Evolutionary conservation across 1,284 basidiomycete species (phyloP).

Genomic region (Cryptococcus sp.): DNA sequence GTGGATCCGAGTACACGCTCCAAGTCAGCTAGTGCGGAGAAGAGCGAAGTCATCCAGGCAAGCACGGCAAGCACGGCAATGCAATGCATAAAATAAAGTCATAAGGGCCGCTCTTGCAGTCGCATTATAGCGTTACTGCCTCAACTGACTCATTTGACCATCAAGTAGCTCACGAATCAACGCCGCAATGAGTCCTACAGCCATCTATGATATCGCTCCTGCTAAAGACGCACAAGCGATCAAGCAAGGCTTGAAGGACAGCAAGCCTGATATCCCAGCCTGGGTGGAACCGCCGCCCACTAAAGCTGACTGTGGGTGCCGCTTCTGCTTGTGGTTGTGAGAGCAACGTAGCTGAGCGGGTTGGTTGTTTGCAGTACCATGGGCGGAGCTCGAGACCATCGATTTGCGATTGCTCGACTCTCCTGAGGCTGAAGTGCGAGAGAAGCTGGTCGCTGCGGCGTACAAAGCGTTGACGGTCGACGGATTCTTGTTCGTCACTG

Average conservation of each 20-base stretch:
- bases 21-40: no score
- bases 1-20: no score
- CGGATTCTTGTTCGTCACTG: slow-evolving; percentile 26
- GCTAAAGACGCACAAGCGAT: not conserved
- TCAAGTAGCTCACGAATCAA: no score
- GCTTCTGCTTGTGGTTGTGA: not conserved
- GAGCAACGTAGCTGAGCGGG: no score
- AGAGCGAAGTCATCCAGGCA: no score
- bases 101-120: no score
- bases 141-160: no score
- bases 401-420: slow-evolving; percentile 25
- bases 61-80: no score
- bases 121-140: no score
- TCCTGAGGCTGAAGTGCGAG: slow-evolving; percentile 9
- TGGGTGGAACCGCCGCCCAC: slow-evolving; percentile 20
- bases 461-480: slow-evolving; percentile 24
- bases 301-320: slow-evolving; percentile 15
- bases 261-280: slow-evolving; percentile 5
- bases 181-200: slow-evolving; percentile 6
- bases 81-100: no score
- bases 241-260: not conserved
- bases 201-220: not conserved
- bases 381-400: slow-evolving; percentile 25
- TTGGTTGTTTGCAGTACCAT: slow-evolving; percentile 9
- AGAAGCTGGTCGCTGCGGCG: slow-evolving; percentile 9